phyloP scores from a whole-genome alignment of 441 rosid genomes.

The Omphalea diandra region DNA sequence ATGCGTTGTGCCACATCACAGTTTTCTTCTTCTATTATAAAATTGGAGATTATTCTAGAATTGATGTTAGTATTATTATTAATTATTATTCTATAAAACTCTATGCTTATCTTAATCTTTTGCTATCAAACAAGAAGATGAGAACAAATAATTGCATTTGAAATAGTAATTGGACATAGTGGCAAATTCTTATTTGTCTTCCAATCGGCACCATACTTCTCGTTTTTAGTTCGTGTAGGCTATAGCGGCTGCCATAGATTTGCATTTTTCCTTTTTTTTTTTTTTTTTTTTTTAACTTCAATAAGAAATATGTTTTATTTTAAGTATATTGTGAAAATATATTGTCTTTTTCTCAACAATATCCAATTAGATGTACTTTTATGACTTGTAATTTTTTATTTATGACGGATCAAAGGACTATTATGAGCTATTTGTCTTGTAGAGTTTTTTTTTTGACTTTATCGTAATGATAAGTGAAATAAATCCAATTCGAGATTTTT shows the following conservation, averaged over 20 bases:
- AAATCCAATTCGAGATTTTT: no score
- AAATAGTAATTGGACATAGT: background rate
- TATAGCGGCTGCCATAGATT: background rate
- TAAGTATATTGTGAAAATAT: no score
- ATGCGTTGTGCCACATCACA: slow-evolving; percentile 7
- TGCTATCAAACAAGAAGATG: slow-evolving; percentile 21
- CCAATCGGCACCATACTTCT: slow-evolving; percentile 30
- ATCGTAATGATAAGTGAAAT: no score
- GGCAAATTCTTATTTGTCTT: slow-evolving; percentile 8
- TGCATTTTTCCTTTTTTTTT: background rate
- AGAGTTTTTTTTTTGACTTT: no score
- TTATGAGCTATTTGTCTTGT: no score
- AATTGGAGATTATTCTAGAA: background rate
- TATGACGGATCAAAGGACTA: no score
- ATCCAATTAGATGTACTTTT: no score
- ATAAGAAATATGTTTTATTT: no score
- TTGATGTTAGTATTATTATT: background rate
- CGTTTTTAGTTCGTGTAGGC: background rate
- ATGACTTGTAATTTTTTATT: no score
- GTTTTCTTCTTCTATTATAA: background rate
- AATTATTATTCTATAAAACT: background rate
- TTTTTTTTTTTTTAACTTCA: no score
- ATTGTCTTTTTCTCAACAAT: no score
- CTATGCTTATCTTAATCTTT: slow-evolving; percentile 27
- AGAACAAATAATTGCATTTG: background rate